phyloP scores from a whole-genome alignment of 441 rosid genomes.

The Biscutella laevigata region DNA sequence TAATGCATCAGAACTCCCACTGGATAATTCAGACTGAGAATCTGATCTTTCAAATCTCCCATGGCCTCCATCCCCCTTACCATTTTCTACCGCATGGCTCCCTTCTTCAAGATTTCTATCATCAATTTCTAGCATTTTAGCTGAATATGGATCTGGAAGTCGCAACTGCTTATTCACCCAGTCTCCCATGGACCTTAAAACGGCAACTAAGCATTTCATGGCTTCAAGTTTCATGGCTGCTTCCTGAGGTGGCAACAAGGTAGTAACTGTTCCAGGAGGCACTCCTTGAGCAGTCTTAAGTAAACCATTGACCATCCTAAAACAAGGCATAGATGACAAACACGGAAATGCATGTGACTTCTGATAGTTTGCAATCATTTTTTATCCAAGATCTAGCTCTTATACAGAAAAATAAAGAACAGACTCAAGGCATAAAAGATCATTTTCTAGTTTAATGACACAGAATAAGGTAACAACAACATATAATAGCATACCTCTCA shows the following conservation, averaged over 20 bases:
- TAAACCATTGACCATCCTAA: slow-evolving; percentile 99
- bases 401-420: background rate
- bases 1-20: slow-evolving; percentile 79
- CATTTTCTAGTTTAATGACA: slow-evolving; percentile 11
- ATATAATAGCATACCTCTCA: slow-evolving; percentile 61
- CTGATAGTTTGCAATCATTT: background rate
- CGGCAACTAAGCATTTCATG: slow-evolving; percentile 90
- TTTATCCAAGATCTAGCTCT: background rate
- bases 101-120: slow-evolving; percentile 58
- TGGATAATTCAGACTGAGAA: slow-evolving; percentile 71
- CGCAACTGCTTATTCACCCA: slow-evolving; percentile 96
- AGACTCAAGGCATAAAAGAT: background rate
- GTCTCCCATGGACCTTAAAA: slow-evolving; percentile 94
- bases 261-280: slow-evolving; percentile 72
- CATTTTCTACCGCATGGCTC: slow-evolving; percentile 57
- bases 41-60: slow-evolving; percentile 74
- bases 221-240: slow-evolving; percentile 89
- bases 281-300: slow-evolving; percentile 99
- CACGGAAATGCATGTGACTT: slow-evolving; percentile 7
- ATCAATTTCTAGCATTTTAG: slow-evolving; percentile 45
- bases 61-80: slow-evolving; percentile 67
- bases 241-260: slow-evolving; percentile 89
- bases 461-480: background rate
- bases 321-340: slow-evolving; percentile 13
- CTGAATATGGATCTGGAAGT: slow-evolving; percentile 75